Conservation (phyloP, 2,329 filamentous ascomycete genomes). For the Pseudogymnoascus sp. region DNA sequence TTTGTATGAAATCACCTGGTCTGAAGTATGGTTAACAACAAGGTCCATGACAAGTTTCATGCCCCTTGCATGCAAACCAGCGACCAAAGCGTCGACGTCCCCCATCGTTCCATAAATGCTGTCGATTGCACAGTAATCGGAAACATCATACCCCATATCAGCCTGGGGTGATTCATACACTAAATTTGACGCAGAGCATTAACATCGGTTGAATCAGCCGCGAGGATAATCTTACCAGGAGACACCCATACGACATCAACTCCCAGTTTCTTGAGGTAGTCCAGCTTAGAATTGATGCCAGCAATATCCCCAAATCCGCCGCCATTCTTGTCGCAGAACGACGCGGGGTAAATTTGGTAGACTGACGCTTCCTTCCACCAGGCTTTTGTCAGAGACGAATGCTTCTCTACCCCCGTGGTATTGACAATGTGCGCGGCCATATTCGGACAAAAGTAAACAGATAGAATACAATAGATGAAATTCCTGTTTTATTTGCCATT, state of each 20-base stretch:
- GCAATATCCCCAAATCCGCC: conserved; percentile 52
- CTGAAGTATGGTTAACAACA: conserved; percentile 58
- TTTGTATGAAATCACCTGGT: conserved; percentile 30
- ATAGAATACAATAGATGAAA: neutral
- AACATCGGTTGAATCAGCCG: neutral
- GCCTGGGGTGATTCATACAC: conserved; percentile 54
- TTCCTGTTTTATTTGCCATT: neutral
- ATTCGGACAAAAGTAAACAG: neutral
- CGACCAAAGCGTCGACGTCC: conserved; percentile 54
- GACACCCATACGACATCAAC: conserved; percentile 57
- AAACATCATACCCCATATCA: conserved; percentile 63
- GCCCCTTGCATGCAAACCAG: conserved; percentile 46
- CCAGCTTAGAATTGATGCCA: conserved; percentile 50
- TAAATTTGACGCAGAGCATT: neutral
- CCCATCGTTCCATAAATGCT: conserved; percentile 57
- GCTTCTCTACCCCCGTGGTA: neutral
- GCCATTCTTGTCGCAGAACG: conserved; percentile 46
- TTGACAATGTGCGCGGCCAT: neutral
- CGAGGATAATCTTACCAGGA: conserved; percentile 29
- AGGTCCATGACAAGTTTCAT: conserved; percentile 63
- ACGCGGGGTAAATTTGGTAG: conserved; percentile 49
- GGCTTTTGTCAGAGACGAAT: neutral
- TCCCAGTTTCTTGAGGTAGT: conserved; percentile 51
- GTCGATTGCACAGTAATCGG: conserved; percentile 57
- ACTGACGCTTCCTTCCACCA: conserved; percentile 21